These are phyloP conservation scores for Marasmius oreades DNA, from an alignment of 1,284 basidiomycete genomes.

Conservation along the genomic window DNA sequence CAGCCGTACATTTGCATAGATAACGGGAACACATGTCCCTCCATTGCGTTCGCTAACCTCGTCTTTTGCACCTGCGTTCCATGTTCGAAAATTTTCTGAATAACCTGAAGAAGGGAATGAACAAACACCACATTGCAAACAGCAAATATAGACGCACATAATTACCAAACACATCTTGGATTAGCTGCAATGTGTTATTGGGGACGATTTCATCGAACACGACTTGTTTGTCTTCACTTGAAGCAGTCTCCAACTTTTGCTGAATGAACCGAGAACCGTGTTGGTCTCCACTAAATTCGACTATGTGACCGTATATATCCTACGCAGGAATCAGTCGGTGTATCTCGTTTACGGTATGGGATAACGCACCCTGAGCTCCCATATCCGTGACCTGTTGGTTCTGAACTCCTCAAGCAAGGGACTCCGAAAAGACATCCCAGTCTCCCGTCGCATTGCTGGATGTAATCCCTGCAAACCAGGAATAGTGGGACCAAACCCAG, in stretches of 20 bases:
- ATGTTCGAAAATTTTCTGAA: slow-evolving; percentile 94
- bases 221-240: slow-evolving; percentile 72
- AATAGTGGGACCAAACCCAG: slow-evolving; percentile 39
- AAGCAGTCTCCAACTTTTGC: slow-evolving; percentile 76
- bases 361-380: slow-evolving; percentile 70
- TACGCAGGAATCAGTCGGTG: slow-evolving; percentile 25
- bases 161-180: slow-evolving; percentile 97
- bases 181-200: slow-evolving; percentile 70
- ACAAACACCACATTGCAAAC: slow-evolving; percentile 4
- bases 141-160: slow-evolving; percentile 60
- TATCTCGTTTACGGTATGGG: not conserved
- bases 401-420: slow-evolving; percentile 83
- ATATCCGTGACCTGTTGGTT: slow-evolving; percentile 72
- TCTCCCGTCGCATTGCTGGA: slow-evolving; percentile 37
- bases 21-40: slow-evolving; percentile 75
- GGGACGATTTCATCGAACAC: slow-evolving; percentile 94
- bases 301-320: slow-evolving; percentile 86
- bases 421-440: slow-evolving; percentile 49
- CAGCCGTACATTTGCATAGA: slow-evolving; percentile 97
- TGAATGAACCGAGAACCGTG: slow-evolving; percentile 91
- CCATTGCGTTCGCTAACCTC: slow-evolving; percentile 72
- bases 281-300: slow-evolving; percentile 94
- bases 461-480: slow-evolving; percentile 38
- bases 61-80: slow-evolving; percentile 78
- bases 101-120: slow-evolving; percentile 51